phyloP scores from a whole-genome alignment of 2,329 filamentous ascomycete genomes.

The Neonectria neomacrospora region DNA sequence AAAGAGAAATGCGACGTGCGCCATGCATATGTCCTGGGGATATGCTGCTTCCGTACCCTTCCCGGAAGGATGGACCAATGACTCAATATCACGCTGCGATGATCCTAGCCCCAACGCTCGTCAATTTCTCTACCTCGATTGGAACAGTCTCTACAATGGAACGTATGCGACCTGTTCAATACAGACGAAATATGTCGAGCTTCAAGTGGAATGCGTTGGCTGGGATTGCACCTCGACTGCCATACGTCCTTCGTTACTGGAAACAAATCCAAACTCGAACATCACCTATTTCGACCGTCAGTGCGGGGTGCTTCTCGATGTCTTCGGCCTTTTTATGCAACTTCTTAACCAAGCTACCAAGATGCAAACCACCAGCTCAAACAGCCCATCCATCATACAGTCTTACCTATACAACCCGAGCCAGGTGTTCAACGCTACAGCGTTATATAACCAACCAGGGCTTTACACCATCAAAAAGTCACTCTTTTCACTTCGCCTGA shows the following conservation, averaged over 20 bases:
- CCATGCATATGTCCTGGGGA: background rate
- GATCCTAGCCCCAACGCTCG: slow-evolving; percentile 5
- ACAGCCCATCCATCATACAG: background rate
- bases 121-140: background rate
- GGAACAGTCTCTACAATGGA: background rate
- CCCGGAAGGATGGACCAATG: slow-evolving; percentile 1
- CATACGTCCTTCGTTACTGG: slow-evolving; percentile 4
- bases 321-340: background rate
- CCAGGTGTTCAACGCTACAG: background rate
- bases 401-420: slow-evolving; percentile 3
- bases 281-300: slow-evolving; percentile 11
- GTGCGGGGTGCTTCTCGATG: slow-evolving; percentile 9
- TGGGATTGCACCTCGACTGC: slow-evolving; percentile 10
- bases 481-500: slow-evolving; percentile 6
- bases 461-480: background rate
- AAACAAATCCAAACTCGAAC: slow-evolving; percentile 3
- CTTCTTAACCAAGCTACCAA: background rate
- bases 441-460: background rate
- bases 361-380: background rate
- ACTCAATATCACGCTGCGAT: background rate
- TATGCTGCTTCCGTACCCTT: background rate
- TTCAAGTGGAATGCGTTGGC: slow-evolving; percentile 12
- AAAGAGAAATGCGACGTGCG: background rate
- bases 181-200: slow-evolving; percentile 12
- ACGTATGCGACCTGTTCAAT: slow-evolving; percentile 4